Evolutionary conservation across 2,329 filamentous ascomycete species (phyloP), one percentile per base, ranked within the genome.

Genomic region (Aquanectria penicillioides): DNA sequence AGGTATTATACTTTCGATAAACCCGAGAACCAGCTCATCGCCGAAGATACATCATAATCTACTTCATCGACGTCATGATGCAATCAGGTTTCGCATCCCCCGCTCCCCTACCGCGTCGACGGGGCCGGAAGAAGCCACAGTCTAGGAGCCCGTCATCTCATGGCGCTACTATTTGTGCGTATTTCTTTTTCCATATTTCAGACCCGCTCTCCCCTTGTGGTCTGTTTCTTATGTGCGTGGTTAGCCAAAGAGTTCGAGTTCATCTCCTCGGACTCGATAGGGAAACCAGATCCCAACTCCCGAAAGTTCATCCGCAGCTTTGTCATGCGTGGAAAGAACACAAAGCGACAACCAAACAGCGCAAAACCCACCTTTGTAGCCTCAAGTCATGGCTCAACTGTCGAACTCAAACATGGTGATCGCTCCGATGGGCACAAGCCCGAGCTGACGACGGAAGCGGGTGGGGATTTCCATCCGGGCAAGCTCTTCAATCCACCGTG

Each of bases 261-360:
- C 20, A 62, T 74, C n/a, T 55, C 61, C 8, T 64, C 66, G 10
- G 71, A 64, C 11, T 34, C 61, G 0, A 51, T 53, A 5, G 71
- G 70, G 0, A 71, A 69, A 31, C 65, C 68, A 22, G 57, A 57
- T 4, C 54, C 67, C 5, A 61, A 58, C 17, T 53, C 66, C 25
- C 63, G 72, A 43, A 70, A 70, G 63, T 59, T 71, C 50, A 69
- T 70, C 55, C 61, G 68, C 10, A 70, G 69, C 29, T 54, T 68
- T 64, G 68, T 69, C n/a, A 70, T 70, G 68, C 65, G 65, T 8
- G 68, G 68, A 11, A 70, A 70, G 62, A 70, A 70, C 22, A 67
- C 57, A 5, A 69, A 66, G 56, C 56, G 46, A 9, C 37, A 29
- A 4, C 6, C 3, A 1, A 10, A 15, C 11, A 31, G 18, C 3